Conservation (phyloP, 768 basidiomycete genomes). For the Lactarius psammicola region DNA sequence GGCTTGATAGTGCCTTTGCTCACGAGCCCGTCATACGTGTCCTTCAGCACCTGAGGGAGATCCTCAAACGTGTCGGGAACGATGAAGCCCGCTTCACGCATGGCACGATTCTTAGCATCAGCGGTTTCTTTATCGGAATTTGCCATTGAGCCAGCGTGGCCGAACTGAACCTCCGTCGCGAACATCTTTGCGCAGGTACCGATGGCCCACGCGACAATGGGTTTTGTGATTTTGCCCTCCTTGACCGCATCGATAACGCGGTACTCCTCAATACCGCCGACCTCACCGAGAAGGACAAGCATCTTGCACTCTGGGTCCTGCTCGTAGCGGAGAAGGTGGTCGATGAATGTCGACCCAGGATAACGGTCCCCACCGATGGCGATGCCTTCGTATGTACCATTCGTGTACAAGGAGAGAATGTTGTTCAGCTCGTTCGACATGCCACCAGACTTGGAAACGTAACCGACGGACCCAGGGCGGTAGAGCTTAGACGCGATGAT, state of each 20-base stretch:
- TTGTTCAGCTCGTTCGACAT: constrained; percentile 99
- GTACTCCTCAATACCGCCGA: constrained; percentile 99
- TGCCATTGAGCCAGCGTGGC: constrained; percentile 97
- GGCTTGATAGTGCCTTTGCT: constrained; percentile 61
- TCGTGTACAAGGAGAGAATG: constrained; percentile 93
- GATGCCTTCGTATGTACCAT: constrained; percentile 99
- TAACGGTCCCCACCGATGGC: constrained; percentile 99
- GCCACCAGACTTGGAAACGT: constrained; percentile 99
- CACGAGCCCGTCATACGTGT: constrained; percentile 84
- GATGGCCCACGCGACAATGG: constrained; percentile 99
- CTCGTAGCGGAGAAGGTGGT: constrained; percentile 97
- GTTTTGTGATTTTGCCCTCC: constrained; percentile 91
- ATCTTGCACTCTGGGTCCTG: constrained; percentile 97
- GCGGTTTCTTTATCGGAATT: constrained; percentile 98
- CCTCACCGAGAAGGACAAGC: constrained; percentile 97
- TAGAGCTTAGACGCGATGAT: constrained; percentile 98
- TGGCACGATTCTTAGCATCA: constrained; percentile 94
- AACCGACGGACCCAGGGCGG: constrained; percentile 95
- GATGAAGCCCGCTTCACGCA: constrained; percentile 93
- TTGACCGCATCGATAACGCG: constrained; percentile 98
- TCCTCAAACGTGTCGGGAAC: constrained; percentile 98
- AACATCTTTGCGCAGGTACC: constrained; percentile 99
- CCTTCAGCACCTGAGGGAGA: constrained; percentile 79
- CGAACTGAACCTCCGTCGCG: constrained; percentile 98
- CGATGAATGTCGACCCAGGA: constrained; percentile 98